These are phyloP conservation scores for Hemileccinum rubropunctum DNA, from an alignment of 768 basidiomycete species.

Conservation along the genomic window DNA sequence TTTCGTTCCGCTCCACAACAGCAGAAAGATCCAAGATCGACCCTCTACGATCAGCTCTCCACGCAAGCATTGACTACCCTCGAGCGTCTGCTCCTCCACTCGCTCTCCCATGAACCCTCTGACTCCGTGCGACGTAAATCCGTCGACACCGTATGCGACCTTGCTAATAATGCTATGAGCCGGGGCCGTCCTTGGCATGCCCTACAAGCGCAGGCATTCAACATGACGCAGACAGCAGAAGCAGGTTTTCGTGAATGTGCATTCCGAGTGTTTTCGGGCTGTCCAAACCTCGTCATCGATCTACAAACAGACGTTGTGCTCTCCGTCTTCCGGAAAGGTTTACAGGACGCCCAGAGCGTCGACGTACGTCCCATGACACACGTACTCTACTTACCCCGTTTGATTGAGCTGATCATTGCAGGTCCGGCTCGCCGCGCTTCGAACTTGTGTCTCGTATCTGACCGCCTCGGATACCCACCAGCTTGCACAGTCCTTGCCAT, in stretches of 20 bases:
- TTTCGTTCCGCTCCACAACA: constrained; percentile 55
- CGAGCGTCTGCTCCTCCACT: constrained; percentile 69
- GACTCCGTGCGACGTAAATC: constrained; percentile 63
- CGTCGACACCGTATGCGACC: constrained; percentile 73
- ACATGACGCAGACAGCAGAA: constrained; percentile 45
- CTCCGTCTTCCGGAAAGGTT: constrained; percentile 60
- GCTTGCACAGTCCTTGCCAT: constrained; percentile 54
- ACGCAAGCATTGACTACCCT: constrained; percentile 61
- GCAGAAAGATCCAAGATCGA: constrained; percentile 41
- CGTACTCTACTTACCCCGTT: not conserved
- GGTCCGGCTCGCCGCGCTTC: constrained; percentile 73
- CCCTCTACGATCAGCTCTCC: constrained; percentile 77
- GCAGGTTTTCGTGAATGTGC: constrained; percentile 55
- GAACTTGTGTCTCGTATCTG: constrained; percentile 68
- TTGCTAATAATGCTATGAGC: constrained; percentile 71
- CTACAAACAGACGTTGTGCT: constrained; percentile 70
- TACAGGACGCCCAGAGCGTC: constrained; percentile 63
- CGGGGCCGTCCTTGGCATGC: constrained; percentile 82
- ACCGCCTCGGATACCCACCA: constrained; percentile 58
- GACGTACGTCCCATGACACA: constrained; percentile 44
- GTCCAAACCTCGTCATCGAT: constrained; percentile 75
- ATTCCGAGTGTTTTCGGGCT: constrained; percentile 69
- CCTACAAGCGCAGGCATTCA: constrained; percentile 68
- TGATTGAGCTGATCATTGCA: constrained; percentile 22
- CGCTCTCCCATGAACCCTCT: constrained; percentile 59